These are phyloP conservation scores for Thelephora ganbajun DNA, from an alignment of 768 basidiomycete species.

Conservation along the genomic window DNA sequence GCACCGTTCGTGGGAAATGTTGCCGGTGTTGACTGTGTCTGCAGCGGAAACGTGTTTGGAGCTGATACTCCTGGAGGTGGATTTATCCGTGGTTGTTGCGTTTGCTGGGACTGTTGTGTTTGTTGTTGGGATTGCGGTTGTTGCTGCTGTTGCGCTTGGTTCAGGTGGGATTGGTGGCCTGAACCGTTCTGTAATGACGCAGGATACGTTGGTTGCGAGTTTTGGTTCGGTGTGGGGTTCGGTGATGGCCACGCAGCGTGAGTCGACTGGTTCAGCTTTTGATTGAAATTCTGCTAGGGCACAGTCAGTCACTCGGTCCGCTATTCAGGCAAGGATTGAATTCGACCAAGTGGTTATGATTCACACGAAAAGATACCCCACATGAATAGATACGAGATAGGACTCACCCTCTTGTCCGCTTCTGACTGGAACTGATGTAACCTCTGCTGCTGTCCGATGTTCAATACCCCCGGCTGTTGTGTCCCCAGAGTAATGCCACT, in stretches of 20 bases:
- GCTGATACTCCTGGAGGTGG: conserved; percentile 37
- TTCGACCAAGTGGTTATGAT: neutral
- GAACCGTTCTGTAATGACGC: conserved; percentile 31
- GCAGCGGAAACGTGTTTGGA: conserved; percentile 22
- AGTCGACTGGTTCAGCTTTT: conserved; percentile 50
- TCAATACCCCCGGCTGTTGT: conserved; percentile 51
- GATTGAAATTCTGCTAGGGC: conserved; percentile 35
- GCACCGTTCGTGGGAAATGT: conserved; percentile 13
- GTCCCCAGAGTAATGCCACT: conserved; percentile 28
- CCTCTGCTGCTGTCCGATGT: conserved; percentile 27
- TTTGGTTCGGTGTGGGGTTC: conserved; percentile 25
- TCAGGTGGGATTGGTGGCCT: conserved; percentile 19
- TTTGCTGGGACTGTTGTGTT: conserved; percentile 21
- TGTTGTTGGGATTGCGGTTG: conserved; percentile 18
- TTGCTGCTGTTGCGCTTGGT: conserved; percentile 16
- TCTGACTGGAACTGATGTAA: conserved; percentile 37
- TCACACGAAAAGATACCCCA: neutral
- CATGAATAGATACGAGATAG: conserved; percentile 6
- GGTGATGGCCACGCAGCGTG: conserved; percentile 56
- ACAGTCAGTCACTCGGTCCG: neutral
- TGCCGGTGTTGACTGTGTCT: conserved; percentile 21
- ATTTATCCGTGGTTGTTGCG: conserved; percentile 27
- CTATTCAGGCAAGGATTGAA: conserved; percentile 1
- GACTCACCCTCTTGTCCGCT: conserved; percentile 56
- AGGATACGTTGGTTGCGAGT: conserved; percentile 15